Evolutionary conservation across 495 filamentous ascomycete genomes (phyloP).

Genomic region (Hypoxylon perforatum): DNA sequence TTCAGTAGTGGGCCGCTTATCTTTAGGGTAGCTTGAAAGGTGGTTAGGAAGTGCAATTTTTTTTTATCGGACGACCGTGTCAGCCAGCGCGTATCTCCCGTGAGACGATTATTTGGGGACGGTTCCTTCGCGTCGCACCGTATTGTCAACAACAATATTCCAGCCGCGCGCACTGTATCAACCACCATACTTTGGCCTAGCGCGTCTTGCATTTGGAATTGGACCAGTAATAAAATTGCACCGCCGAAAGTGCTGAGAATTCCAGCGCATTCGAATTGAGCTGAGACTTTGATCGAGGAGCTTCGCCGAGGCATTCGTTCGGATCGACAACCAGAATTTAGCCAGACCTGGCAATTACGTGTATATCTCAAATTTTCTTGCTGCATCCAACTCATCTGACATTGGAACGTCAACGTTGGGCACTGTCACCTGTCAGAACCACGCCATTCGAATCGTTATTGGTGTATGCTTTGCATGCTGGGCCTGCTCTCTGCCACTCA

Average conservation of each 20-base stretch:
- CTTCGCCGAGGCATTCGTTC: slow-evolving; percentile 30
- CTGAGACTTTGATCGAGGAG: slow-evolving; percentile 34
- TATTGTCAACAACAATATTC: slow-evolving; percentile 16
- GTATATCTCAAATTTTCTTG: slow-evolving; percentile 11
- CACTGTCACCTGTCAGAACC: slow-evolving; percentile 31
- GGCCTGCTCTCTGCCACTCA: slow-evolving; percentile 35
- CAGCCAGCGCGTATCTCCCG: slow-evolving; percentile 34
- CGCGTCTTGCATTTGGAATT: slow-evolving; percentile 34
- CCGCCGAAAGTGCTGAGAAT: slow-evolving; percentile 9
- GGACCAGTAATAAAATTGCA: slow-evolving; percentile 17
- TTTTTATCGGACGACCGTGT: slow-evolving; percentile 24
- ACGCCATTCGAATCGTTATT: slow-evolving; percentile 32
- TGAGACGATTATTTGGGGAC: slow-evolving; percentile 33
- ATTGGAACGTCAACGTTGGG: slow-evolving; percentile 30
- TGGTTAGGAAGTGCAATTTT: background rate
- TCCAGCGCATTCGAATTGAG: slow-evolving; percentile 38
- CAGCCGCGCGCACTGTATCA: slow-evolving; percentile 32
- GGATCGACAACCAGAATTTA: slow-evolving; percentile 35
- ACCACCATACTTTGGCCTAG: slow-evolving; percentile 14
- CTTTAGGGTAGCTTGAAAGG: slow-evolving; percentile 3
- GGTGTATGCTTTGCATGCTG: slow-evolving; percentile 35
- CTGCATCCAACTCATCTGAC: slow-evolving; percentile 28
- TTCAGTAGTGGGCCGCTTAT: slow-evolving; percentile 9
- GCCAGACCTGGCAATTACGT: slow-evolving; percentile 26
- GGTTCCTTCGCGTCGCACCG: slow-evolving; percentile 18